Evolutionary conservation across 2,329 filamentous ascomycete genomes (phyloP).

Genomic region (Mycosphaerella sp.): DNA sequence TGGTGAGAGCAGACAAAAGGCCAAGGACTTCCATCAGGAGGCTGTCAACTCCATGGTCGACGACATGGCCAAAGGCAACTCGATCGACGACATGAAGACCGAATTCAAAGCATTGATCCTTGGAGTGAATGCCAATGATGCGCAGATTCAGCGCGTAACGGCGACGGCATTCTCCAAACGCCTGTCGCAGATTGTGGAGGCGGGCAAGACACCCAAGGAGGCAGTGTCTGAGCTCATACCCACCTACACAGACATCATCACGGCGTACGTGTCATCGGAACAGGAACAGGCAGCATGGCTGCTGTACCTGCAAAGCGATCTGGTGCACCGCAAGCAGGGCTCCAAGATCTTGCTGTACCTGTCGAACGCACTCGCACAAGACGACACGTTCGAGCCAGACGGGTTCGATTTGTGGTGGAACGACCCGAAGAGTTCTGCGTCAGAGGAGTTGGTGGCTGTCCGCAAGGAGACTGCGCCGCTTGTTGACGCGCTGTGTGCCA

Average conservation of each 20-base stretch:
- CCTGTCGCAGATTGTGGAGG: slow-evolving; percentile 62
- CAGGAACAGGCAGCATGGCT: slow-evolving; percentile 80
- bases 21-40: slow-evolving; percentile 73
- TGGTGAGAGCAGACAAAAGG: slow-evolving; percentile 36
- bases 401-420: slow-evolving; percentile 86
- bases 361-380: slow-evolving; percentile 76
- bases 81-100: slow-evolving; percentile 79
- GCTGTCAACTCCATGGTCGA: slow-evolving; percentile 83
- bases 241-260: slow-evolving; percentile 54
- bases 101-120: slow-evolving; percentile 93
- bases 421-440: slow-evolving; percentile 61
- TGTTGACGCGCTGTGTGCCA: slow-evolving; percentile 71
- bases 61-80: slow-evolving; percentile 65
- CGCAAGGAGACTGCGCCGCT: slow-evolving; percentile 69
- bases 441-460: slow-evolving; percentile 62
- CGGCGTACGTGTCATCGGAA: slow-evolving; percentile 50
- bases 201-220: slow-evolving; percentile 34
- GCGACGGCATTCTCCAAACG: slow-evolving; percentile 79
- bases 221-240: slow-evolving; percentile 40
- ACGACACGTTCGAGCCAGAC: slow-evolving; percentile 83
- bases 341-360: slow-evolving; percentile 67
- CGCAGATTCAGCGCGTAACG: slow-evolving; percentile 79
- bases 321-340: slow-evolving; percentile 59
- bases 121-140: slow-evolving; percentile 81
- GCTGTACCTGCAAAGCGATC: slow-evolving; percentile 72